Percentiles rank a stretch among this genome's conserved stretches.
Conservation (phyloP, 202 grass and related monocot genomes). For the Elaeis oleifera region DNA sequence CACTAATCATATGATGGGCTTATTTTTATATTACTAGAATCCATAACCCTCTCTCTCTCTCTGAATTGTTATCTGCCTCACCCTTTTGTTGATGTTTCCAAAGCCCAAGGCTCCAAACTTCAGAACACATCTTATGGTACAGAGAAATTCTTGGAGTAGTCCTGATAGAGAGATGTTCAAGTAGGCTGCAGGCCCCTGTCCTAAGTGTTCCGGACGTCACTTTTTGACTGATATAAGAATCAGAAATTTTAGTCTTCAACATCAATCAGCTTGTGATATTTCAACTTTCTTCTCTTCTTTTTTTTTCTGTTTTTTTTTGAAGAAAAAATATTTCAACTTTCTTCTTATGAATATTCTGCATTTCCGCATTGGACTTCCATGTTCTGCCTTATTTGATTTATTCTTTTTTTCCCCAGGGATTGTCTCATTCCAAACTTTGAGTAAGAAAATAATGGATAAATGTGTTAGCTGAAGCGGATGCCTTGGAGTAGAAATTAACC, state of each 20-base stretch:
- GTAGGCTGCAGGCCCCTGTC: constrained; percentile 27
- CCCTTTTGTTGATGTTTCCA: constrained; percentile 4
- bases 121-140: constrained; percentile 20
- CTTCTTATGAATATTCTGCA: neutral
- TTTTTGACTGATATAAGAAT: constrained; percentile 20
- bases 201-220: constrained; percentile 32
- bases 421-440: constrained; percentile 16
- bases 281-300: neutral
- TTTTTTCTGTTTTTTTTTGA: no score
- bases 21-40: neutral
- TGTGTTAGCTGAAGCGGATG: constrained; percentile 34
- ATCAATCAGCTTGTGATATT: constrained; percentile 16
- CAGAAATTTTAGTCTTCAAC: constrained; percentile 20
- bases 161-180: neutral
- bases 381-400: neutral
- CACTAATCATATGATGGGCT: neutral
- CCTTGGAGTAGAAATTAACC: constrained; percentile 45
- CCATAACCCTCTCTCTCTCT: neutral
- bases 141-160: neutral
- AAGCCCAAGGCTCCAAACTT: constrained; percentile 24
- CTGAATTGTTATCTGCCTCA: neutral
- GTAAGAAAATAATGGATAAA: constrained; percentile 9
- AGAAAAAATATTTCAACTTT: neutral
- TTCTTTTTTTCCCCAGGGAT: neutral
- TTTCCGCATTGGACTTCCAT: neutral